These are phyloP conservation scores for Penicillium angulare DNA, from an alignment of 495 filamentous ascomycete species.

Conservation along the genomic window DNA sequence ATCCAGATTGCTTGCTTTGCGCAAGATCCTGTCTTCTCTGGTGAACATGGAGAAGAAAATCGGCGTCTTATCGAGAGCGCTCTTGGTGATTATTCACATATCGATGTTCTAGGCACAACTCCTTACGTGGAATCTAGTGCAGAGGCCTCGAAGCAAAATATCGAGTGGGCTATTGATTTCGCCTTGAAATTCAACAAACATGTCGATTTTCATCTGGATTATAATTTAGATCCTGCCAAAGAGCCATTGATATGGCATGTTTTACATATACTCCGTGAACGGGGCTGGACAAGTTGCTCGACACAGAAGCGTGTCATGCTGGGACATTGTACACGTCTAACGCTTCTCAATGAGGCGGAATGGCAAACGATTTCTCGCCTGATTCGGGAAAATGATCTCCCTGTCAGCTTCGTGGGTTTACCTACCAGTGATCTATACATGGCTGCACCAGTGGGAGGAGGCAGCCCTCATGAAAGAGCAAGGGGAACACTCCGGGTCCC, in stretches of 20 bases:
- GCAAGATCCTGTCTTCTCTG: constrained; percentile 67
- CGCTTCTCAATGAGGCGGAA: constrained; percentile 50
- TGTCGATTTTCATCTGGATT: constrained; percentile 75
- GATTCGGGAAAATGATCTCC: constrained; percentile 47
- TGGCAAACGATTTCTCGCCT: constrained; percentile 46
- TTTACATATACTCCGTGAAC: constrained; percentile 44
- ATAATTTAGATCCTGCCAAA: constrained; percentile 53
- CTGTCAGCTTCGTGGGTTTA: constrained; percentile 67
- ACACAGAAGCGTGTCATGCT: constrained; percentile 55
- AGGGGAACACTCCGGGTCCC: constrained; percentile 63
- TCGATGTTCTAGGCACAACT: constrained; percentile 66
- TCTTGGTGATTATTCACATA: constrained; percentile 24
- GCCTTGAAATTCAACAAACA: constrained; percentile 52
- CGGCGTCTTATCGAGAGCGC: constrained; percentile 50
- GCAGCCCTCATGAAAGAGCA: constrained; percentile 26
- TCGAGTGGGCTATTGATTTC: constrained; percentile 58
- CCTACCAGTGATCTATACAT: constrained; percentile 75
- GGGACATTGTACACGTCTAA: constrained; percentile 70
- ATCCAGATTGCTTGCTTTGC: constrained; percentile 75
- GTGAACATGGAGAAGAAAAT: constrained; percentile 44
- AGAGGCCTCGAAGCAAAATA: constrained; percentile 52
- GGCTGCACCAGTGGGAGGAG: constrained; percentile 51
- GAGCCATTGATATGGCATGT: constrained; percentile 54
- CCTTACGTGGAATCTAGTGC: constrained; percentile 65
- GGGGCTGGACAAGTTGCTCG: constrained; percentile 41